Evolutionary conservation across 2,329 filamentous ascomycete genomes (phyloP).

Genomic region (Colletotrichum noveboracense): DNA sequence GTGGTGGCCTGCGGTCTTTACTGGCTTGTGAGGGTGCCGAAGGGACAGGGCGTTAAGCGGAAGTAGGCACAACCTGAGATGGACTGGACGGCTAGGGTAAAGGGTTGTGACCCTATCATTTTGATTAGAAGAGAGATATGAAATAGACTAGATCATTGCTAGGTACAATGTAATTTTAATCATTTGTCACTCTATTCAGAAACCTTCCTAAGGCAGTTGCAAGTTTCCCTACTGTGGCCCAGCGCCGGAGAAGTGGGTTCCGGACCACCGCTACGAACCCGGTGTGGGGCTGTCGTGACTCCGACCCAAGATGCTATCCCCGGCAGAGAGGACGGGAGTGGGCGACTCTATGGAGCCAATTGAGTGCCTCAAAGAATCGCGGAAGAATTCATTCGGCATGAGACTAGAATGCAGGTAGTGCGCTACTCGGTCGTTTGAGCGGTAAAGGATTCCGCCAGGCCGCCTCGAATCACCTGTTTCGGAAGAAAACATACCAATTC

Average conservation of each 20-base stretch:
- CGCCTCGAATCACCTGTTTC: background rate
- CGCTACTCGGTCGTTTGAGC: background rate
- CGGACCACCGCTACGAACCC: background rate
- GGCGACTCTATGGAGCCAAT: background rate
- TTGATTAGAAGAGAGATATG: background rate
- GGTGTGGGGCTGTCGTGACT: background rate
- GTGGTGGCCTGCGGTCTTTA: conserved; percentile 52
- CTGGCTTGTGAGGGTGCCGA: conserved; percentile 41
- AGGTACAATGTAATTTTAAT: background rate
- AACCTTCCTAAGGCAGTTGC: no score
- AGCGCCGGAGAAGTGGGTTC: background rate
- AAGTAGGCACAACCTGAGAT: background rate
- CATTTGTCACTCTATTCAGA: background rate
- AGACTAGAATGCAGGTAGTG: background rate
- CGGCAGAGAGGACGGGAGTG: background rate
- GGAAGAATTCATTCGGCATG: background rate
- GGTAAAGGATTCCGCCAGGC: background rate
- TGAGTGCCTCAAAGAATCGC: background rate
- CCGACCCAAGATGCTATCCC: background rate
- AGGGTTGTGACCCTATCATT: background rate
- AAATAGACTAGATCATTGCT: background rate
- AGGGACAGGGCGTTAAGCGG: conserved; percentile 4
- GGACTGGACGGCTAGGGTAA: background rate
- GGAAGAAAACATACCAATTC: background rate
- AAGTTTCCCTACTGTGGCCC: no score